Conservation (phyloP, 257 asterid species). For the Fraxinus quadrangulata region DNA sequence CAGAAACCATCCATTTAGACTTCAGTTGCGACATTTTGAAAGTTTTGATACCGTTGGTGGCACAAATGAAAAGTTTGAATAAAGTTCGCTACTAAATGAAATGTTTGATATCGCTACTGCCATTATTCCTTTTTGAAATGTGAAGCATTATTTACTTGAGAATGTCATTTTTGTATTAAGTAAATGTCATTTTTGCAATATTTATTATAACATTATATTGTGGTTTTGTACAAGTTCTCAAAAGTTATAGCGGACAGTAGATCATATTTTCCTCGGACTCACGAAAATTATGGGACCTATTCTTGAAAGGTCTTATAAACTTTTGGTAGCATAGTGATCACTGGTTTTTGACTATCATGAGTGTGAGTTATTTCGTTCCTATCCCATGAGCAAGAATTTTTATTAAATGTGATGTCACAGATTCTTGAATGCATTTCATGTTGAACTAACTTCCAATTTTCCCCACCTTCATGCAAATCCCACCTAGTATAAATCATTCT, state of each 20-base stretch:
- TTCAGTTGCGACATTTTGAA: too few relatives aligned
- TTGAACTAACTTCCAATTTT: constrained; percentile 16
- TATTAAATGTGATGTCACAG: constrained; percentile 16
- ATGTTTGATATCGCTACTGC: too few relatives aligned
- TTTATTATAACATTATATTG: neutral
- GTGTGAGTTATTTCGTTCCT: constrained; percentile 31
- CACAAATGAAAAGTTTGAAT: too few relatives aligned
- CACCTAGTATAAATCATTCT: constrained; percentile 29
- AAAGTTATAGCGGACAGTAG: neutral
- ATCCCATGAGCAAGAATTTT: constrained; percentile 21
- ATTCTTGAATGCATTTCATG: constrained; percentile 30
- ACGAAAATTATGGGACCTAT: constrained; percentile 9
- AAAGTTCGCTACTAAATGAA: too few relatives aligned
- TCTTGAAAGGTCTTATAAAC: neutral
- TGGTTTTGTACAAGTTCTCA: neutral
- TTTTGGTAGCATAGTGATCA: neutral
- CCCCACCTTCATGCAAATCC: constrained; percentile 17
- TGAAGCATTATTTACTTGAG: too few relatives aligned
- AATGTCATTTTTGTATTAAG: too few relatives aligned
- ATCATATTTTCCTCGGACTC: constrained; percentile 27
- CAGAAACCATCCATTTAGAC: too few relatives aligned
- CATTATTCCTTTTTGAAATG: too few relatives aligned
- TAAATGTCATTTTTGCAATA: too few relatives aligned
- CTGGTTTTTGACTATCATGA: constrained; percentile 20
- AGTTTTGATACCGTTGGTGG: too few relatives aligned